Evolutionary conservation across 2,329 filamentous ascomycete species (phyloP).

Genomic region (Hypoxylon sp.): DNA sequence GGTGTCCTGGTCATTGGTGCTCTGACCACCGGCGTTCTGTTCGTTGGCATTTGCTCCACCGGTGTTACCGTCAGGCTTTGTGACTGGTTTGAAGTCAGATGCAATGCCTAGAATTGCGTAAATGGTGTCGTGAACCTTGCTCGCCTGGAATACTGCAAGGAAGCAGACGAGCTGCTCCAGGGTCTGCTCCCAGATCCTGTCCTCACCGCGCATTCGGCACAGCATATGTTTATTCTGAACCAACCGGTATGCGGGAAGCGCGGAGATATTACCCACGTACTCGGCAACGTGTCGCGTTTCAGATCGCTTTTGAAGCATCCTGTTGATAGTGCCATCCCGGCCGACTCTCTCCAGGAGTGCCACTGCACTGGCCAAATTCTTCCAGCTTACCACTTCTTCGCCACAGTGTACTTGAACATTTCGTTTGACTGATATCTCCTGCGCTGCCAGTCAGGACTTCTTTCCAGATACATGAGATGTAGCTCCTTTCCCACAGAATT

Average conservation of each 20-base stretch:
- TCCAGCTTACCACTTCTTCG: conserved; percentile 1
- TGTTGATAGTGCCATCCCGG: conserved; percentile 11
- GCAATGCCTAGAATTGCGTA: conserved; percentile 27
- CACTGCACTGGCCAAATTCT: conserved; percentile 6
- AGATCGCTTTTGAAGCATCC: not conserved
- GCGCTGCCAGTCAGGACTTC: not conserved
- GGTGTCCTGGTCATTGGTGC: not conserved
- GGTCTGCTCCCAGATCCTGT: not conserved
- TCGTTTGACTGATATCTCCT: conserved; percentile 18
- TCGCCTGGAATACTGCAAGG: conserved; percentile 22
- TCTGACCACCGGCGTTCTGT: not conserved
- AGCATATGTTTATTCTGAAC: conserved; percentile 8
- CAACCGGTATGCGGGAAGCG: conserved; percentile 21
- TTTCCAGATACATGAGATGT: not conserved
- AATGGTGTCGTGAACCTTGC: conserved; percentile 16
- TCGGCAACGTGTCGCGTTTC: conserved; percentile 6
- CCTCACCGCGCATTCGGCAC: conserved; percentile 2
- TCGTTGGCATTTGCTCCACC: too few species aligned
- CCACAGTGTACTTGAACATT: conserved; percentile 23
- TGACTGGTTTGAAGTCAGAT: not conserved
- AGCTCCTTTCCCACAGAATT: not conserved
- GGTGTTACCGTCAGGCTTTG: not conserved
- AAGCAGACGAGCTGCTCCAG: conserved; percentile 26
- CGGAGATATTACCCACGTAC: conserved; percentile 17
- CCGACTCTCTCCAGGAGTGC: conserved; percentile 21